Conservation (phyloP, 495 filamentous ascomycete species). For the Parathielavia appendiculata region DNA sequence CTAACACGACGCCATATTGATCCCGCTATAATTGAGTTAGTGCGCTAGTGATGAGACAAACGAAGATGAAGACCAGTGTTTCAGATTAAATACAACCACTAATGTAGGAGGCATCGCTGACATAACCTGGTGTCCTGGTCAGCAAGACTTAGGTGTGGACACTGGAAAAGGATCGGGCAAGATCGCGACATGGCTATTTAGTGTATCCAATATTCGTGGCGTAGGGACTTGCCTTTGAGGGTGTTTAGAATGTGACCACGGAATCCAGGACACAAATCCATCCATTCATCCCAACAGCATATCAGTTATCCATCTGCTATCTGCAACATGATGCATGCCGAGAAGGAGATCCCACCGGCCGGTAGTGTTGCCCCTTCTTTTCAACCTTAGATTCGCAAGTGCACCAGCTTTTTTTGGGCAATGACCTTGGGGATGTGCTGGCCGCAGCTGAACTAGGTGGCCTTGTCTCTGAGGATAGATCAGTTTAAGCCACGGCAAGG, state of each 20-base stretch:
- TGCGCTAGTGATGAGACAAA: not conserved
- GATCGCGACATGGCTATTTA: too few species aligned
- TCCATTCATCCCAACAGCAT: too few species aligned
- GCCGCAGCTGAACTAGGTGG: slow-evolving; percentile 69
- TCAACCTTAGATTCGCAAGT: slow-evolving; percentile 58
- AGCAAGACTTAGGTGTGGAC: too few species aligned
- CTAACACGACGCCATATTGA: not conserved
- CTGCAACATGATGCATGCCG: not conserved
- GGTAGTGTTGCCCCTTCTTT: slow-evolving; percentile 56
- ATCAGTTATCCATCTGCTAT: too few species aligned
- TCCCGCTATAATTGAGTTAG: not conserved
- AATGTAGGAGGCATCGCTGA: too few species aligned
- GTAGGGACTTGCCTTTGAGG: too few species aligned
- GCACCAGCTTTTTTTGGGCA: slow-evolving; percentile 58
- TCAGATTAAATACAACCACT: slow-evolving; percentile 12
- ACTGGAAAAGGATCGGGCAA: too few species aligned
- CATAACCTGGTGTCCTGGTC: too few species aligned
- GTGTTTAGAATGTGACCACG: too few species aligned
- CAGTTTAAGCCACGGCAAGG: not conserved
- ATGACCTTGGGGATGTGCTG: slow-evolving; percentile 62
- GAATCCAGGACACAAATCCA: too few species aligned
- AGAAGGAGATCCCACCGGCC: slow-evolving; percentile 42
- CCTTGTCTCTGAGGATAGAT: slow-evolving; percentile 47
- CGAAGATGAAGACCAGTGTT: not conserved
- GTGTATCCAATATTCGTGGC: too few species aligned